Base-by-base conservation (phyloP, 164 flowering plant species). In the Euptelea pleiosperma region DNA sequence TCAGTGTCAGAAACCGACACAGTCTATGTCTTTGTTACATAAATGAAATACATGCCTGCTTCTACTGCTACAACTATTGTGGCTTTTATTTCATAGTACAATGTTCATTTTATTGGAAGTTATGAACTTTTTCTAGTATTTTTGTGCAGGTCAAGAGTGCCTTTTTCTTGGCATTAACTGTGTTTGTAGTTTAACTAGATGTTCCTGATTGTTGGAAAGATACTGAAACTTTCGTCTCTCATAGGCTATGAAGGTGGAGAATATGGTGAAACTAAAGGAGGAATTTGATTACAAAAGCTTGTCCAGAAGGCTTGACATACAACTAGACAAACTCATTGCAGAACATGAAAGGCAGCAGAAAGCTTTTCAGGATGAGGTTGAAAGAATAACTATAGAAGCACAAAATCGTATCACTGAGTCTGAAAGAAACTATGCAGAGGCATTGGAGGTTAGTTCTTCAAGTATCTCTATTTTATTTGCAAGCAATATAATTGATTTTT, bases 171-270 rank as follows among this genome's bases (percentile, higher is more conserved):
- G n/a, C n/a, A n/a, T n/a, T n/a, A n/a, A n/a, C n/a, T n/a, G n/a
- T n/a, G n/a, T n/a, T n/a, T n/a, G n/a, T n/a, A n/a, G n/a, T n/a
- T n/a, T n/a, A n/a, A n/a, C n/a, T n/a, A n/a, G n/a, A n/a, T n/a
- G n/a, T n/a, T n/a, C n/a, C n/a, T n/a, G n/a, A n/a, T n/a, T n/a
- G n/a, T n/a, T n/a, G n/a, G n/a, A n/a, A n/a, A n/a, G n/a, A n/a
- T 15, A 12, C 29, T 50, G 18, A n/a, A 3, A 15, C 3, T 6
- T 59, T 12, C 45, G 40, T 18, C 21, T 25, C 30, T 53, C 14
- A 12, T 73, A 93, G 99, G 99, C 99, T 61, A 94, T 93, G 99
- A 94, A 85, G 70, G 97, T 94, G 65, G 93, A 94, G 76, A 88
- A 91, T 69, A 91, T 94, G 99, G 61, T 94, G 74, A 94, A 84